Base-by-base conservation (phyloP, 257 asterid genomes). In the Linderniella brevidens region DNA sequence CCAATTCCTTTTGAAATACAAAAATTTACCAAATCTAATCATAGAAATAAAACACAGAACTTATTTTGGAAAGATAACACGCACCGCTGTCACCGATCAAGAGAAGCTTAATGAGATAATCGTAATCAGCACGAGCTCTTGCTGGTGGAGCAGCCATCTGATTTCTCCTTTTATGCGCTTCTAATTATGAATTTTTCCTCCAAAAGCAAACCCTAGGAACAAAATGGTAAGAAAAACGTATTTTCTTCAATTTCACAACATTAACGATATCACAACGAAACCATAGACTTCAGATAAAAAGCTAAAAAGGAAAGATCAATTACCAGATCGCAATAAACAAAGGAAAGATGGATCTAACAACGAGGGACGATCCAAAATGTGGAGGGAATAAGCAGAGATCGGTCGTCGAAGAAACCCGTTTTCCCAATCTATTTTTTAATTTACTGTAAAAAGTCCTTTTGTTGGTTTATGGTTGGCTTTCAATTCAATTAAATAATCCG, bases 81-180 rank as follows among this genome's bases (percentile, higher is more conserved):
- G 41, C 20, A 75, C 79, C 77, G 71, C 83, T 75, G 59, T 75
- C 83, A 16, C 79, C 79, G 65, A 75, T 75, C 72, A 75, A 64
- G 41, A 75, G 77, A 48, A 68, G 83, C 72, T 75, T 71, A 63
- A 75, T 75, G 67, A 65, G 76, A 35, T 54, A 74, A 70, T 74
- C 82, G 57, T 74, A 74, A 62, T 74, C 82, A 41, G 82, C 82
- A 48, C 82, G 78, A 70, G 78, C 82, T 70, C 82, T 64, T 63
- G 78, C 73, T 64, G 82, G 73, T 62, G 82, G 67, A 71, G 67
- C 79, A 46, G 82, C 76, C 82, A 75, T 72, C 65, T 46, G 67
- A 62, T 55, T 56, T 46, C 49, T 35, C 25, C 32, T 25, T 25
- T 25, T 25, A 25, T 25, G 32, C 20, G 19, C n/a, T 15, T 17